Conservation (phyloP, 257 asterid genomes). For the Forsythia suspensa region DNA sequence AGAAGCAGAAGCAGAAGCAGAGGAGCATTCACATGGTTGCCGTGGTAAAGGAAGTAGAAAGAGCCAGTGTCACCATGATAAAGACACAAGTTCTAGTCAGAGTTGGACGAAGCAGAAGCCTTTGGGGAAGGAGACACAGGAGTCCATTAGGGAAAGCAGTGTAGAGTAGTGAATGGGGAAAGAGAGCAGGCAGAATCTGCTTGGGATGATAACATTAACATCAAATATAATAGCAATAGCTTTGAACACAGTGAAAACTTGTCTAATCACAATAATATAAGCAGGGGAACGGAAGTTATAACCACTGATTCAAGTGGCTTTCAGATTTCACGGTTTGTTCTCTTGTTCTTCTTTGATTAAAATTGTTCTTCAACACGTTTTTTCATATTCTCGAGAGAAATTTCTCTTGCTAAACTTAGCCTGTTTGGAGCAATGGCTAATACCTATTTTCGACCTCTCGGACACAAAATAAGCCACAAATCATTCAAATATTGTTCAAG, state of each 20-base stretch:
- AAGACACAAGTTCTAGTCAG: constrained; percentile 75
- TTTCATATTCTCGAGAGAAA: neutral
- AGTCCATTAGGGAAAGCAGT: constrained; percentile 69
- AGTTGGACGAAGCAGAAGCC: constrained; percentile 72
- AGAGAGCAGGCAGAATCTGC: constrained; percentile 51
- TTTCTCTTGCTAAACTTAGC: constrained; percentile 23
- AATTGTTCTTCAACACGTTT: constrained; percentile 15
- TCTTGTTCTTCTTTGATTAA: constrained; percentile 13
- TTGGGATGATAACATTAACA: constrained; percentile 38
- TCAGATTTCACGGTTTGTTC: constrained; percentile 32
- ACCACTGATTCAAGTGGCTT: constrained; percentile 24
- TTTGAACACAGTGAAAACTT: constrained; percentile 34
- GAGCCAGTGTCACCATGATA: constrained; percentile 56
- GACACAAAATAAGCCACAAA: no score
- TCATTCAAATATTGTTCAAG: no score
- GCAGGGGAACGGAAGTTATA: constrained; percentile 42
- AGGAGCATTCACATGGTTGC: constrained; percentile 47
- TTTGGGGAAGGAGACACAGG: constrained; percentile 63
- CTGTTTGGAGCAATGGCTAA: constrained; percentile 33
- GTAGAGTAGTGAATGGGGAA: constrained; percentile 43
- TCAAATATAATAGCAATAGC: constrained; percentile 12
- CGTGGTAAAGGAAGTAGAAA: constrained; percentile 65
- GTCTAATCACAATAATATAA: constrained; percentile 29
- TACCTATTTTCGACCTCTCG: no score
- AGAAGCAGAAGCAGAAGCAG: constrained; percentile 72